Base-by-base conservation (phyloP, 2,329 filamentous ascomycete species). In the Epichloe scottii region DNA sequence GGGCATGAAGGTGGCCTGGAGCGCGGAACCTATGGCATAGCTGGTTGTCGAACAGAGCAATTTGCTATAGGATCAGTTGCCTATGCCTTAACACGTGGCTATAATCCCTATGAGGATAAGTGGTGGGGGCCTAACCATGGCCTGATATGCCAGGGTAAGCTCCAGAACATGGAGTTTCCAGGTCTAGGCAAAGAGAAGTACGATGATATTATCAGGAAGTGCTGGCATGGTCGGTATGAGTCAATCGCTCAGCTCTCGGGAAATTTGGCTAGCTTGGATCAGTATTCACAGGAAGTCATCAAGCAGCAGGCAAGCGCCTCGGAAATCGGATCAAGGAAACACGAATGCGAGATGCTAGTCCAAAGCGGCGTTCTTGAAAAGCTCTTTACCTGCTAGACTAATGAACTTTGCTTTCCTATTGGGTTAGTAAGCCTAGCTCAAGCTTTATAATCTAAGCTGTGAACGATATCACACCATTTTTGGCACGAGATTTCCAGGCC, bases 21-120 rank as follows among this genome's bases (percentile, higher is more conserved):
- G 14, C 30, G 49, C 21, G 49, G 47, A 33, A 52, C 43, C 7
- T 53, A 53, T 33, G 51, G 51, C 15, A 38, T 17, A n/a, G 49
- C 49, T 47, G 47, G 54, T 46, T 41, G 19, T 33, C 49, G 38
- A 35, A 42, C 49, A 21, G 54, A 55, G 44, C 51, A 55, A 15
- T 55, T 53, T 17, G 49, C 54, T 49, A 51, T 55, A 5, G 51
- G 54, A 41, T 51, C 54, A 19, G 49, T 53, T 46, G 12, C 35
- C 23, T 55, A 52, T 39, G 39, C 40, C 10, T 49, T 55, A 14
- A 53, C 51, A 5, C 46, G 53, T 19, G 49, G 53, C 37, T 17
- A 51, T 37, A 40, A 53, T 34, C 53, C 51, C 1, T 53, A 46
- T 12, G 49, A 55, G 40, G 35, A 50, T 11, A 30, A 55, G 43